Conservation (phyloP, 345 rosid species). For the Adansonia digitata region DNA sequence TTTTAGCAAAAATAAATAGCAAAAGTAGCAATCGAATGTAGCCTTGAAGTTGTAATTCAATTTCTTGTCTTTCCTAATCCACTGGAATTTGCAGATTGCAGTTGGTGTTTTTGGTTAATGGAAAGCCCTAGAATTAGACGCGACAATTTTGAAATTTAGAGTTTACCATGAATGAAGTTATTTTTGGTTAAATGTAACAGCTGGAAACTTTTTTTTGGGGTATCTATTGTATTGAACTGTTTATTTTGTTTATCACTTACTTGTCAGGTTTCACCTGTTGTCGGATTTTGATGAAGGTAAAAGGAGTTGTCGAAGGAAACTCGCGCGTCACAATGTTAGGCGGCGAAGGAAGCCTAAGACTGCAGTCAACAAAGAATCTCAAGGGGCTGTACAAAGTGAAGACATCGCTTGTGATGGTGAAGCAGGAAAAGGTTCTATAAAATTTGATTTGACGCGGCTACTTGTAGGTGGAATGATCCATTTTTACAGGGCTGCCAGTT, state of each 20-base stretch:
- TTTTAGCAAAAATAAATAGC: not conserved
- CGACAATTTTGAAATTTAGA: not conserved
- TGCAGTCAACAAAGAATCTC: slow-evolving; percentile 34
- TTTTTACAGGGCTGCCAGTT: not conserved
- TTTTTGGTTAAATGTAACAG: not conserved
- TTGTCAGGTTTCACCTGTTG: slow-evolving; percentile 75
- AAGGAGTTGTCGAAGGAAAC: slow-evolving; percentile 87
- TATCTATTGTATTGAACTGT: not conserved
- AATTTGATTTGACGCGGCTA: not conserved
- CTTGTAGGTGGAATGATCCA: not conserved
- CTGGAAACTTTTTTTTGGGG: not conserved
- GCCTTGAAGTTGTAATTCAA: not conserved
- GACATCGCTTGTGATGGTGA: slow-evolving; percentile 48
- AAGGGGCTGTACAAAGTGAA: slow-evolving; percentile 34
- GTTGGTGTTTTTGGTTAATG: not conserved
- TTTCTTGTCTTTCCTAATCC: not conserved
- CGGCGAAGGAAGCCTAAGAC: slow-evolving; percentile 62
- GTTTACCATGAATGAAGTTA: not conserved
- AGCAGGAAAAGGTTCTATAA: slow-evolving; percentile 52
- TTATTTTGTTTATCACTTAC: slow-evolving; percentile 1
- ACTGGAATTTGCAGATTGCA: not conserved
- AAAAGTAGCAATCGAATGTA: not conserved
- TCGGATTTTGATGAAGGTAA: slow-evolving; percentile 91
- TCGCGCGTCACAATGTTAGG: slow-evolving; percentile 85
- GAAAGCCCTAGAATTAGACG: not conserved